Evolutionary conservation across 495 filamentous ascomycete genomes (phyloP), one percentile per base, ranked within the genome.

Genomic region (Glonium stellatum): DNA sequence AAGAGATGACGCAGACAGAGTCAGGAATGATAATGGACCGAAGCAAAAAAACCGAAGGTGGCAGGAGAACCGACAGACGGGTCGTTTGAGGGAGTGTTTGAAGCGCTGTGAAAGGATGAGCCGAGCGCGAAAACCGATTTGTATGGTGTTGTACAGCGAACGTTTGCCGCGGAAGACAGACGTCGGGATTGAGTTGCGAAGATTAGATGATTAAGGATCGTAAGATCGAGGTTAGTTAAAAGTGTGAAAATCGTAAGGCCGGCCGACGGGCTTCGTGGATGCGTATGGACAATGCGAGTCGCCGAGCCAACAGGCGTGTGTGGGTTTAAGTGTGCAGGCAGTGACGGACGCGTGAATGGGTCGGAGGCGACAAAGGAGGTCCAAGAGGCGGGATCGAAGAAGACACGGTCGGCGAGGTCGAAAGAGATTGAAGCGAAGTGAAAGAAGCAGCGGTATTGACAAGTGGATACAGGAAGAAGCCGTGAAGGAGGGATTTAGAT

Each of bases 201-300:
- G 64, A 67, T 67, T 67, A 67, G 57, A 60, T 48, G 54, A 67
- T 67, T 67, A 67, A 63, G 64, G 64, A 67, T 67, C 64, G 64
- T 66, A 67, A 57, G 47, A 51, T 61, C 53, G 10, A 47, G 36
- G n/a, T 13, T 44, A 57, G 41, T 21, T 15, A 36, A 35, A 41
- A 47, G 13, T 21, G 9, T 22, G 41, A 57, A 44, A 57, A 57
- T 37, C 25, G 52, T 42, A 55, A 55, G 52, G n/a, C 52, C 52
- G 54, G 54, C 54, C 41, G 36, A 57, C 5, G 54, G n/a, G 18
- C 4, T 46, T 57, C 37, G 37, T 19, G n/a, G 52, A 35, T 36
- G 41, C n/a, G 39, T 57, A 46, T 57, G 9, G 19, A 57, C 54
- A 55, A 55, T 31, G 18, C 18, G 22, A 22, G 54, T 57, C 54